Evolutionary conservation across 352 stramenopile genomes (phyloP).

Genomic region (Phytophthora hibernalis): DNA sequence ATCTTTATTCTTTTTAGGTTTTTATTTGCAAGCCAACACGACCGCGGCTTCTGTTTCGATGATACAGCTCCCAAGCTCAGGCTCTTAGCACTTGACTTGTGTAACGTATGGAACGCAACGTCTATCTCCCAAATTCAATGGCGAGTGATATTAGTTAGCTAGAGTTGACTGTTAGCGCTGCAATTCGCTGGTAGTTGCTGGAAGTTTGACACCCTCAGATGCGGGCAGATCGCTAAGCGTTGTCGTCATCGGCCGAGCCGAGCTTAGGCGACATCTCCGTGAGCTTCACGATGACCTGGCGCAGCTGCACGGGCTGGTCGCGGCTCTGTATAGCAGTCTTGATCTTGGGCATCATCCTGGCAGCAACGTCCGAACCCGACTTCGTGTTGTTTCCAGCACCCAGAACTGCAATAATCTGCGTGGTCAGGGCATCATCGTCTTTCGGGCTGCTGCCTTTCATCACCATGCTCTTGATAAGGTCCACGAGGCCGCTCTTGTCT

Average conservation of each 20-base stretch:
- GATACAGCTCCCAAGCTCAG: no score
- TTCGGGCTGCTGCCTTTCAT: slow-evolving; percentile 11
- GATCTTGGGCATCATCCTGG: slow-evolving; percentile 25
- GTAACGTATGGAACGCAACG: no score
- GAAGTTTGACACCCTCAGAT: neutral
- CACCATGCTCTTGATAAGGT: slow-evolving; percentile 26
- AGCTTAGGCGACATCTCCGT: slow-evolving; percentile 22
- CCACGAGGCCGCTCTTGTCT: slow-evolving; percentile 12
- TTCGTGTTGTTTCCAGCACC: slow-evolving; percentile 6
- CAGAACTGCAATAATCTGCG: slow-evolving; percentile 25
- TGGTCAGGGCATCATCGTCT: slow-evolving; percentile 18
- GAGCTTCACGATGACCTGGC: slow-evolving; percentile 27
- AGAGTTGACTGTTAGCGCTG: no score
- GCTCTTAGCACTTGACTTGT: no score
- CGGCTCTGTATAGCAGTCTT: slow-evolving; percentile 16
- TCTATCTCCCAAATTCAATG: no score
- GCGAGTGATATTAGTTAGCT: no score
- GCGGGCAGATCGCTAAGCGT: neutral
- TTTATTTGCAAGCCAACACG: no score
- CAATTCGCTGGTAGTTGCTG: neutral
- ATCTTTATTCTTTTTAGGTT: no score
- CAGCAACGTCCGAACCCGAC: slow-evolving; percentile 3
- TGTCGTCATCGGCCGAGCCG: neutral
- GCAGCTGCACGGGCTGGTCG: slow-evolving; percentile 5
- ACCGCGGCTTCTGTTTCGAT: no score